phyloP scores from a whole-genome alignment of 768 basidiomycete species.

The Hericium coralloides region DNA sequence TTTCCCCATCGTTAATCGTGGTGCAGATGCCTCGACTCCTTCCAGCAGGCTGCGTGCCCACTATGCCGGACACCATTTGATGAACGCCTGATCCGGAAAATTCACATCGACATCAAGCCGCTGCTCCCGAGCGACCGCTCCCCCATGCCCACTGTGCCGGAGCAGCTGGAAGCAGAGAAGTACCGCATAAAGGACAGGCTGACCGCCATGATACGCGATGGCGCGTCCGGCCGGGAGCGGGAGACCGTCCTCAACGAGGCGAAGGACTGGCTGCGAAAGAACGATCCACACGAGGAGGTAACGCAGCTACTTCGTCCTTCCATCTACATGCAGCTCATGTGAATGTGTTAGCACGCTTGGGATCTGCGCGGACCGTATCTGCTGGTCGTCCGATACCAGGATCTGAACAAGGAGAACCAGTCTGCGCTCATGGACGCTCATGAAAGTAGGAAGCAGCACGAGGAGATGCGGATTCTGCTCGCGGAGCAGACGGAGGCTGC shows the following conservation, averaged over 20 bases:
- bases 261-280: slow-evolving; percentile 11
- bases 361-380: slow-evolving; percentile 14
- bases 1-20: background rate
- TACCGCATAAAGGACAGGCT: slow-evolving; percentile 10
- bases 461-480: slow-evolving; percentile 7
- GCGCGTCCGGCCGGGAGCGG: slow-evolving; percentile 11
- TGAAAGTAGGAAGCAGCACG: slow-evolving; percentile 9
- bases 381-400: slow-evolving; percentile 12
- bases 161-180: slow-evolving; percentile 1
- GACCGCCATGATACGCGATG: slow-evolving; percentile 12
- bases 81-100: slow-evolving; percentile 8
- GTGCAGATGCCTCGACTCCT: slow-evolving; percentile 10
- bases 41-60: slow-evolving; percentile 10
- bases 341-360: slow-evolving; percentile 9
- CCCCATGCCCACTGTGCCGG: background rate
- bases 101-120: slow-evolving; percentile 10
- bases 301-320: too few species aligned
- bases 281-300: slow-evolving; percentile 3
- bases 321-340: background rate
- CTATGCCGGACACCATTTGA: slow-evolving; percentile 12
- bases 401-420: slow-evolving; percentile 15
- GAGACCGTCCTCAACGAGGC: slow-evolving; percentile 13
- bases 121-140: slow-evolving; percentile 5
- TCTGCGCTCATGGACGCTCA: slow-evolving; percentile 8
- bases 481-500: slow-evolving; percentile 4